Evolutionary conservation across 352 stramenopile species (phyloP).

Genomic region (Phytophthora fragariaefolia): DNA sequence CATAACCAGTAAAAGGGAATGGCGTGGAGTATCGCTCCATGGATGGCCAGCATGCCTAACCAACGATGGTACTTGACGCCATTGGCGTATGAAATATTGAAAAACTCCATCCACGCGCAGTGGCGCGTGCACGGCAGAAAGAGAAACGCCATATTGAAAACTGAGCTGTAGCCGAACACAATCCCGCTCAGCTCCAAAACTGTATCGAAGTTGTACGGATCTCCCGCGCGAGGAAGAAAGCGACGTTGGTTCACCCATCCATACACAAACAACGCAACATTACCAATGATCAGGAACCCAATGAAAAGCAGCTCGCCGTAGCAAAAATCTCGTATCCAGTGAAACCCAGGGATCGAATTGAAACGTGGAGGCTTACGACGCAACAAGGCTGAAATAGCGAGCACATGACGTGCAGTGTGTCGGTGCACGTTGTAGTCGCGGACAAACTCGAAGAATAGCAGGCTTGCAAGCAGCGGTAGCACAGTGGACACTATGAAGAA

Average conservation of each 20-base stretch:
- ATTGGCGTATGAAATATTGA: slow-evolving; percentile 68
- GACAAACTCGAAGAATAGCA: slow-evolving; percentile 54
- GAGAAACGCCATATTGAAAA: slow-evolving; percentile 73
- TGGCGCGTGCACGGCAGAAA: slow-evolving; percentile 65
- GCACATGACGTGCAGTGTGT: slow-evolving; percentile 40
- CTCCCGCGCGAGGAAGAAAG: slow-evolving; percentile 29
- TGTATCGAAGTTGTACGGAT: slow-evolving; percentile 55
- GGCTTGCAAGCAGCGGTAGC: slow-evolving; percentile 47
- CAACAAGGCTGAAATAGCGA: slow-evolving; percentile 49
- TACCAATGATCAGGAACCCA: slow-evolving; percentile 48
- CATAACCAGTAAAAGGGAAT: slow-evolving; percentile 60
- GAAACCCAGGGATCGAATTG: slow-evolving; percentile 5
- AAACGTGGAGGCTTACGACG: slow-evolving; percentile 49
- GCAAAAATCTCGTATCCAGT: slow-evolving; percentile 43
- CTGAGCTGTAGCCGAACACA: slow-evolving; percentile 58
- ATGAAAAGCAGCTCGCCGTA: slow-evolving; percentile 76
- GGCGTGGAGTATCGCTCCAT: slow-evolving; percentile 44
- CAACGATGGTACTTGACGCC: slow-evolving; percentile 71
- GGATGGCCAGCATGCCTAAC: slow-evolving; percentile 54
- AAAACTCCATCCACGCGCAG: slow-evolving; percentile 71
- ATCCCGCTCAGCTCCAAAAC: slow-evolving; percentile 50
- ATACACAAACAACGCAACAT: slow-evolving; percentile 60
- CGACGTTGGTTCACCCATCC: slow-evolving; percentile 52
- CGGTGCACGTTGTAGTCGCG: slow-evolving; percentile 50
- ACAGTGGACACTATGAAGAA: slow-evolving; percentile 66